Conservation (phyloP, 208 protist species). For the Perkinsela sp. region DNA sequence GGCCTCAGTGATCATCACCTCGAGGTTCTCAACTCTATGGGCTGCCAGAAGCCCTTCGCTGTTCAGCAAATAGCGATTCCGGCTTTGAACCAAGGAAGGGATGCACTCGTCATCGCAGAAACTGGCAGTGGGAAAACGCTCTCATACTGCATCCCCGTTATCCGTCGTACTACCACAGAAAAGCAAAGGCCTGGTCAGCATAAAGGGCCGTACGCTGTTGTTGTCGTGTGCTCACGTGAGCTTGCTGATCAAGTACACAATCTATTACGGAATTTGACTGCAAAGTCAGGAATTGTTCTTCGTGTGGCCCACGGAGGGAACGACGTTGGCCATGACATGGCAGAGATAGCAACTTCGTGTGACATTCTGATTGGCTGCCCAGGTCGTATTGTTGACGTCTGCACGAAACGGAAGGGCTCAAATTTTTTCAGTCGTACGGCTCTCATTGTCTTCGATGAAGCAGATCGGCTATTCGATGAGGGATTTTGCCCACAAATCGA, state of each 20-base stretch:
- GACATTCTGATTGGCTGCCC: slow-evolving; percentile 53
- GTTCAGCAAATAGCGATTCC: slow-evolving; percentile 49
- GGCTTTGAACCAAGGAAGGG: slow-evolving; percentile 43
- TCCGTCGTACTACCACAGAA: slow-evolving; percentile 42
- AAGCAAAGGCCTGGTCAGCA: slow-evolving; percentile 30
- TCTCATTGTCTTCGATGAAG: slow-evolving; percentile 72
- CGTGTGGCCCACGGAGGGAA: slow-evolving; percentile 39
- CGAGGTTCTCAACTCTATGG: slow-evolving; percentile 12
- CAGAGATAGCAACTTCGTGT: slow-evolving; percentile 17
- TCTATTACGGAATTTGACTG: slow-evolving; percentile 31
- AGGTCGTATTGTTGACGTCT: slow-evolving; percentile 48
- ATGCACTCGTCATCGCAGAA: slow-evolving; percentile 57
- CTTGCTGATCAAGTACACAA: slow-evolving; percentile 55
- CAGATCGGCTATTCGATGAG: slow-evolving; percentile 71
- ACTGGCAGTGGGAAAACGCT: slow-evolving; percentile 82
- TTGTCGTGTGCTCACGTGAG: slow-evolving; percentile 75
- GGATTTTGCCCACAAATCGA: slow-evolving; percentile 71
- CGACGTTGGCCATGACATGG: slow-evolving; percentile 37
- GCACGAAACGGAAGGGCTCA: slow-evolving; percentile 33
- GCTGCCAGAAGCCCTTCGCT: slow-evolving; percentile 37
- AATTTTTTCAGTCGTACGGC: slow-evolving; percentile 25
- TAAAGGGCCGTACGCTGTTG: slow-evolving; percentile 55
- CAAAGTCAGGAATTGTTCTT: slow-evolving; percentile 13
- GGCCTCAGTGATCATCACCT: slow-evolving; percentile 43
- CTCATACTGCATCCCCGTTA: slow-evolving; percentile 55